Evolutionary conservation across 2,329 filamentous ascomycete genomes (phyloP).

Genomic region (Amesomyces nigricolor): DNA sequence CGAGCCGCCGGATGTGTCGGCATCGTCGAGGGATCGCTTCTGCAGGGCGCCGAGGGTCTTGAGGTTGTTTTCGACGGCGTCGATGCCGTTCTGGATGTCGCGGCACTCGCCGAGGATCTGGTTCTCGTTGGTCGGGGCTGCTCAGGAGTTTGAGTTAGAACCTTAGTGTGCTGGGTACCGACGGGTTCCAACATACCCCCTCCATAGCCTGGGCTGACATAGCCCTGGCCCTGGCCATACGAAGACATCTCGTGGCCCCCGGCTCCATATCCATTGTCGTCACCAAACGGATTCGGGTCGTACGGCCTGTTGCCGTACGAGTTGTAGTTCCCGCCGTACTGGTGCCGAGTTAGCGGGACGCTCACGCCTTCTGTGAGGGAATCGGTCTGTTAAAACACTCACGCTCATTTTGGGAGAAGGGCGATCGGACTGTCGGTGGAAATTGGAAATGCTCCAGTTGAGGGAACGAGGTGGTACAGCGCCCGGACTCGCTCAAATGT

Average conservation of each 20-base stretch:
- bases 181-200: not conserved
- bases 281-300: constrained; percentile 52
- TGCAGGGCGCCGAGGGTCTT: constrained; percentile 67
- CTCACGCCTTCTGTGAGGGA: no score
- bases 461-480: not conserved
- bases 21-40: constrained; percentile 65
- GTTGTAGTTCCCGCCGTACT: constrained; percentile 21
- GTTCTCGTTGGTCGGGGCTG: constrained; percentile 53
- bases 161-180: constrained; percentile 27
- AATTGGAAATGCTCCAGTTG: not conserved
- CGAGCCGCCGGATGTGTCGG: constrained; percentile 63
- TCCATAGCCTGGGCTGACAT: constrained; percentile 22
- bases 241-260: constrained; percentile 63
- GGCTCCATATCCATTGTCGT: constrained; percentile 37
- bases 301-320: constrained; percentile 26
- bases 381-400: not conserved
- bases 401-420: constrained; percentile 13
- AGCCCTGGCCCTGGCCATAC: constrained; percentile 39
- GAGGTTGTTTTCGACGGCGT: constrained; percentile 66
- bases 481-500: no score
- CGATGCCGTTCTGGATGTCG: constrained; percentile 71
- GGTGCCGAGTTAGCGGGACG: not conserved
- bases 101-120: constrained; percentile 79
- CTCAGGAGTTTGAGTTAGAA: not conserved
- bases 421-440: constrained; percentile 14